Evolutionary conservation across 1,139 yeast species (phyloP), one percentile per base, ranked within the genome.

Genomic region (Taiozyma sp.): DNA sequence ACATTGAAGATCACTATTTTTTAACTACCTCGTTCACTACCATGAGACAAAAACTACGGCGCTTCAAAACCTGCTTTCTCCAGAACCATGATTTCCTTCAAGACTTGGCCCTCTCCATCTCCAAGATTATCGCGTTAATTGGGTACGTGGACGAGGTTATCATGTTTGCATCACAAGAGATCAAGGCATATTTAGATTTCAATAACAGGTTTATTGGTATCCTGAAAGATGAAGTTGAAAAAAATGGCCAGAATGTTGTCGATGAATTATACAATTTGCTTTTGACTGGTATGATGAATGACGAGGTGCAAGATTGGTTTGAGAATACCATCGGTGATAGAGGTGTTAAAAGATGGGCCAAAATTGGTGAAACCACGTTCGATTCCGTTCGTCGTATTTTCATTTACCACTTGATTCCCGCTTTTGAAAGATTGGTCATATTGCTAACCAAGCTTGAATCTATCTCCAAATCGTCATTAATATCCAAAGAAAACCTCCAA

Each of bases 261-360:
- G 73, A 59, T 39, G 62, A 70, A 48, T 64, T 85, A 9, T 77
- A 74, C 54, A 84, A 80, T 48, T 63, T 82, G 13, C 65, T 85
- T 2, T 61, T 84, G 4, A 83, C 91, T 0, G 85, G 87, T 2
- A 68, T 80, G 46, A 73, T 84, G 54, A 76, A 81, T 2, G 71
- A 68, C n/a, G 69, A 71, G 4, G 66, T 80, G 4, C 69, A 69
- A 47, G 71, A 71, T 24, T 80, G 85, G 85, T 55, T 79, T 10
- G 71, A 73, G 22, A 75, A 75, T 42, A 66, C 73, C 28, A 71
- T 87, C 42, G 91, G 89, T 1, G 93, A 87, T 55, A 71, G 88
- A 54, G 91, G 90, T 13, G 66, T 81, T 44, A 83, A 80, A 56
- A 74, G 80, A 58, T 79, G 92, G 79, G 68, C 70, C 12, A 78